Conservation (phyloP, 2,329 filamentous ascomycete genomes). For the Ophiocordyceps camponoti-saundersi region DNA sequence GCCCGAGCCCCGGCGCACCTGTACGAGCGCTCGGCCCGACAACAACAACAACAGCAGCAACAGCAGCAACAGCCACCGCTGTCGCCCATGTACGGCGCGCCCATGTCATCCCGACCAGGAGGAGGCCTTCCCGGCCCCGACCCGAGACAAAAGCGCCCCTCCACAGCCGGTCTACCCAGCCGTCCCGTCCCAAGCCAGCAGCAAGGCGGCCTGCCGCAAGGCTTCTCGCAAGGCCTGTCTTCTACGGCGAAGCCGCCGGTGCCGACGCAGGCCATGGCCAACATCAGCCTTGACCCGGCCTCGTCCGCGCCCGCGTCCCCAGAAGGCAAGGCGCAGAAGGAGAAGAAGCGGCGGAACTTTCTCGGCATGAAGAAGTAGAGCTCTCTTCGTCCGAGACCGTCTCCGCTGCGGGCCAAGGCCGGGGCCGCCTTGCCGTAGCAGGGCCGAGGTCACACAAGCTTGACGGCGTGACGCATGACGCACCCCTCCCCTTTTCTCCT, state of each 20-base stretch:
- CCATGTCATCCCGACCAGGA: not conserved
- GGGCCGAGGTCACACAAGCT: not conserved
- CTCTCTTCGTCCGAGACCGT: constrained; percentile 9
- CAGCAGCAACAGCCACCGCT: not conserved
- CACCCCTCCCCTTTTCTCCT: not conserved
- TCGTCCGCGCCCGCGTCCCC: constrained; percentile 5
- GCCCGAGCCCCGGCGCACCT: constrained; percentile 74
- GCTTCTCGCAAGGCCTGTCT: not conserved
- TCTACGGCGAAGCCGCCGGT: constrained; percentile 16
- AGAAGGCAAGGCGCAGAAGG: constrained; percentile 31
- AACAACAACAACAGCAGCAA: constrained; percentile 8
- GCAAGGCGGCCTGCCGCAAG: not conserved
- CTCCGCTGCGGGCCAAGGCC: not conserved
- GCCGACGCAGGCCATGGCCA: constrained; percentile 37
- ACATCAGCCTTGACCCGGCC: constrained; percentile 28
- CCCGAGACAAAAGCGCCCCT: constrained; percentile 5
- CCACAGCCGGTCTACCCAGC: constrained; percentile 9
- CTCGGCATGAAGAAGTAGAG: constrained; percentile 41
- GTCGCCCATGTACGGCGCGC: not conserved
- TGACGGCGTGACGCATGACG: not conserved
- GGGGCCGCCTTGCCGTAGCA: not conserved
- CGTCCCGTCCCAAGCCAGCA: constrained; percentile 4
- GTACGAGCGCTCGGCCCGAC: constrained; percentile 53
- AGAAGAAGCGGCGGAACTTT: constrained; percentile 45
- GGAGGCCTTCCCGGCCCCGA: constrained; percentile 7